Percentiles rank a stretch among this genome's conserved stretches.
These are phyloP conservation scores for Serendipita sp. DNA, from an alignment of 768 basidiomycete species.

Conservation along the genomic window DNA sequence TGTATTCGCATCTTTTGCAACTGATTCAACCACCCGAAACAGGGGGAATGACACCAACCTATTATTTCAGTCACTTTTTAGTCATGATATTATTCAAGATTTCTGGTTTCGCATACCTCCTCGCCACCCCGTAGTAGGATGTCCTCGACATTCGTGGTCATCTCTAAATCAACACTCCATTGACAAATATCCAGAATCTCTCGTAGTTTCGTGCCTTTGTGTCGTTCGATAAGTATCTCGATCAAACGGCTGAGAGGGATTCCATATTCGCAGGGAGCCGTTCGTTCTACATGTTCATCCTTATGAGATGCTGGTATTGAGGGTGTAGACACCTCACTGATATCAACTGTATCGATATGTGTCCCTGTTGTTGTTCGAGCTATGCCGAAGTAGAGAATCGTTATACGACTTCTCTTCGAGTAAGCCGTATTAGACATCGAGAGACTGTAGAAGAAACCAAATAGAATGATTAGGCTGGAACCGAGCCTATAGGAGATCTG, in stretches of 20 bases:
- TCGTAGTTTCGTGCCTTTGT: conserved; percentile 34
- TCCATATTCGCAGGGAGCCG: conserved; percentile 10
- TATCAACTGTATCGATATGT: conserved; percentile 33
- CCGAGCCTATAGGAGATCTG: no score
- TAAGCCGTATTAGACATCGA: no score
- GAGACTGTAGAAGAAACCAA: no score
- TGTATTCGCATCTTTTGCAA: no score
- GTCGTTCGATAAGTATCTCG: conserved; percentile 34
- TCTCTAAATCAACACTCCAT: conserved; percentile 72
- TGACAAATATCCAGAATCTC: conserved; percentile 41
- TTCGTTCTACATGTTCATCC: conserved; percentile 18
- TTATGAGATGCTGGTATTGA: no score
- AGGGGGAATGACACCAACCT: no score
- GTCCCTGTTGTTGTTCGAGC: conserved; percentile 56
- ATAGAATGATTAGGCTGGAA: no score
- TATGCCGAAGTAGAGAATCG: conserved; percentile 37
- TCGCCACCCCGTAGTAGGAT: conserved; percentile 48
- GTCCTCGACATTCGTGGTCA: conserved; percentile 44
- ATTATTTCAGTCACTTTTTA: no score
- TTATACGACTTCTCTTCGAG: conserved; percentile 6
- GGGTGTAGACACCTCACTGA: conserved; percentile 14
- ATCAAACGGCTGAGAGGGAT: conserved; percentile 37
- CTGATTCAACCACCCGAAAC: no score
- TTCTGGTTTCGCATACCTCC: conserved; percentile 26
- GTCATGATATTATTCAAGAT: no score